Percentiles rank a stretch among this genome's conserved stretches.
Conservation (phyloP, 257 asterid genomes). For the Solanum dulcamara region DNA sequence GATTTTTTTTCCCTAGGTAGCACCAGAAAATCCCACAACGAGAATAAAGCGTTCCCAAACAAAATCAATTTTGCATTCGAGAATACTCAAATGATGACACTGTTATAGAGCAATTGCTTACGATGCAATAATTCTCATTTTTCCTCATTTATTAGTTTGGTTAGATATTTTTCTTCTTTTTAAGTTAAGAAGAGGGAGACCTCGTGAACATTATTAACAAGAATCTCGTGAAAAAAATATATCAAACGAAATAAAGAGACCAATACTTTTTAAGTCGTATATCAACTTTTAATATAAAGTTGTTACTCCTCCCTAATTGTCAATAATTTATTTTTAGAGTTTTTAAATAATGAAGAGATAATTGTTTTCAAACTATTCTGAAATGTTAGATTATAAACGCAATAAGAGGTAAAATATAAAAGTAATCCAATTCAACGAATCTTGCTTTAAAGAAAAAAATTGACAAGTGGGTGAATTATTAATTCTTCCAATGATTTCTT, state of each 20-base stretch:
- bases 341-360: too few relatives aligned
- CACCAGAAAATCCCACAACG: too few relatives aligned
- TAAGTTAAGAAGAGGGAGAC: background rate
- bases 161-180: background rate
- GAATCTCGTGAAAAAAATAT: background rate
- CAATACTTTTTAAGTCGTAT: background rate
- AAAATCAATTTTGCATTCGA: too few relatives aligned
- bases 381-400: too few relatives aligned
- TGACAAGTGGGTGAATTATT: background rate
- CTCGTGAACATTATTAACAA: background rate
- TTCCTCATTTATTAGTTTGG: background rate
- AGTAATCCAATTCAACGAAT: too few relatives aligned
- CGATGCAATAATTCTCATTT: background rate
- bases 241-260: background rate
- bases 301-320: background rate
- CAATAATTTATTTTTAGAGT: too few relatives aligned
- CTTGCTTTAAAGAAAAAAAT: background rate
- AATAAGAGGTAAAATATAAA: too few relatives aligned
- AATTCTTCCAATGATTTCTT: background rate
- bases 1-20: too few relatives aligned
- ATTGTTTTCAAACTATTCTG: too few relatives aligned
- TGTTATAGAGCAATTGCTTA: too few relatives aligned
- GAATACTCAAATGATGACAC: too few relatives aligned
- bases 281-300: background rate
- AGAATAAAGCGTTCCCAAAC: too few relatives aligned